These are phyloP conservation scores for Haplosporangium gracile DNA, from an alignment of 192 early-diverging fungal species.

Conservation along the genomic window DNA sequence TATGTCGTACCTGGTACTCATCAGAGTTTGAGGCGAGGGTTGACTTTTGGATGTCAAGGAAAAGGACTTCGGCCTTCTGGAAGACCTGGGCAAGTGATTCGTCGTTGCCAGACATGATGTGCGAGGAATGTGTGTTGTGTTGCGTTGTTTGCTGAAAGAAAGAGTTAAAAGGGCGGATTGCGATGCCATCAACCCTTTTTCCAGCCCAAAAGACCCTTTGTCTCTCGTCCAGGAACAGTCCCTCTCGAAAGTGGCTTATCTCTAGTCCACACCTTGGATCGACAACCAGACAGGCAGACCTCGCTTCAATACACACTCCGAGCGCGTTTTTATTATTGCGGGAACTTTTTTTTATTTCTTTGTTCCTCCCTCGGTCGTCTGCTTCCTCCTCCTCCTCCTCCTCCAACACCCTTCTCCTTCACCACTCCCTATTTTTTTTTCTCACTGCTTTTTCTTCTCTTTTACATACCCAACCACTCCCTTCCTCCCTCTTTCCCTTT, in stretches of 20 bases:
- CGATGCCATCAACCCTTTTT: not conserved
- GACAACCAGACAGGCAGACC: not conserved
- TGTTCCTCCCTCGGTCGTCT: not conserved
- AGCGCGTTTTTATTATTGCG: not conserved
- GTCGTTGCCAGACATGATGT: slow-evolving; percentile 39
- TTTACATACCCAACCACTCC: not conserved
- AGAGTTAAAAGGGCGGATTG: not conserved
- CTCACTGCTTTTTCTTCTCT: not conserved
- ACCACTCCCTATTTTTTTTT: not conserved
- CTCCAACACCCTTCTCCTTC: not conserved
- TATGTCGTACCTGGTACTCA: slow-evolving; percentile 38
- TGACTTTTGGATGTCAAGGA: slow-evolving; percentile 40
- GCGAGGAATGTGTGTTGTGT: not conserved
- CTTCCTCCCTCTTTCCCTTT: not conserved
- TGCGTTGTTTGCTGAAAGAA: not conserved
- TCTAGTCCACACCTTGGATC: not conserved
- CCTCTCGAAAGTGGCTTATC: not conserved
- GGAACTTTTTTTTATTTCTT: not conserved
- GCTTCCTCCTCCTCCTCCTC: not conserved
- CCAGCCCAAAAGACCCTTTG: not conserved
- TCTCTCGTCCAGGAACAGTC: not conserved
- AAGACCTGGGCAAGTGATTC: slow-evolving; percentile 42
- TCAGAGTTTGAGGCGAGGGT: slow-evolving; percentile 44
- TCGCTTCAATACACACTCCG: not conserved
- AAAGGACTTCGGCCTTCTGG: slow-evolving; percentile 43